phyloP scores from a whole-genome alignment of 805 yeast species.

The Zygotorulaspora chibaensis region DNA sequence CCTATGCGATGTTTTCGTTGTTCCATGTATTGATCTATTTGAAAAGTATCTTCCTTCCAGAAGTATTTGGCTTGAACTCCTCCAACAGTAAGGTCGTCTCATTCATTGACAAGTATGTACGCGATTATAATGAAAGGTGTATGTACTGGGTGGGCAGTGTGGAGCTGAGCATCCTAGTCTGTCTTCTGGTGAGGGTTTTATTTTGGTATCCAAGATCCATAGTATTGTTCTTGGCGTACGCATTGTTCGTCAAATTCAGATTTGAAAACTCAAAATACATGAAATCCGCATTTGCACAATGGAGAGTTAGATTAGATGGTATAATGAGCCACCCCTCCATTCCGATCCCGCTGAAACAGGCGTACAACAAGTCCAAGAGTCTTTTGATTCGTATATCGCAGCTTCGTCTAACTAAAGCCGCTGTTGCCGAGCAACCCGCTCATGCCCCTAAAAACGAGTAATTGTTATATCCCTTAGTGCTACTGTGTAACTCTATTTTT shows the following conservation, averaged over 20 bases:
- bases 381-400: constrained; percentile 10
- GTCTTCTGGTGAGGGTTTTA: constrained; percentile 49
- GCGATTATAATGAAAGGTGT: constrained; percentile 53
- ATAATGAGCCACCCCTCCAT: constrained; percentile 49
- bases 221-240: constrained; percentile 50
- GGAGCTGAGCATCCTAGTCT: constrained; percentile 45
- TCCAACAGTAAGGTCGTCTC: constrained; percentile 30
- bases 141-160: constrained; percentile 56
- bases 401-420: constrained; percentile 10
- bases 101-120: constrained; percentile 43
- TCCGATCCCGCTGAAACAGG: constrained; percentile 46
- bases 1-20: constrained; percentile 71
- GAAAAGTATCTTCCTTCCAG: constrained; percentile 63
- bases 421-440: background rate
- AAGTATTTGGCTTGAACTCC: constrained; percentile 33
- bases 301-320: constrained; percentile 66
- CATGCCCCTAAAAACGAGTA: background rate
- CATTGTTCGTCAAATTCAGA: constrained; percentile 68
- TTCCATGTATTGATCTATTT: constrained; percentile 78
- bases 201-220: constrained; percentile 62
- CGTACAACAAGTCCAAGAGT: constrained; percentile 48
- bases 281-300: constrained; percentile 58
- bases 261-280: constrained; percentile 72
- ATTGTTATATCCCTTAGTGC: background rate
- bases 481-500: too few species aligned